phyloP scores from a whole-genome alignment of 345 rosid species.

The Melaleuca quinquenervia region DNA sequence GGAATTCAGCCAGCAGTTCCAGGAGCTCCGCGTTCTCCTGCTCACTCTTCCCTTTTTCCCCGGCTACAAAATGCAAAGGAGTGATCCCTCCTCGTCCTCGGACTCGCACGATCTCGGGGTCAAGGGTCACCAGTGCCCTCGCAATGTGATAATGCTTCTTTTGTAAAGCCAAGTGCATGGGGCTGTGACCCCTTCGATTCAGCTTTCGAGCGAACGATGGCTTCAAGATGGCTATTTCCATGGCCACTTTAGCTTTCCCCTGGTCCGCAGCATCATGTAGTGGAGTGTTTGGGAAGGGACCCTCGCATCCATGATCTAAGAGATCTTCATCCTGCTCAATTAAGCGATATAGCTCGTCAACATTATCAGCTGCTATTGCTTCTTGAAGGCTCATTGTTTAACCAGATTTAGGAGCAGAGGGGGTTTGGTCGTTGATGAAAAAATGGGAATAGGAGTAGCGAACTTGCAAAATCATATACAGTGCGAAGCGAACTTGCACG shows the following conservation, averaged over 20 bases:
- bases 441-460: not conserved
- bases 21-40: no score
- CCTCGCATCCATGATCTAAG: no score
- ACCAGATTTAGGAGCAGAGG: not conserved
- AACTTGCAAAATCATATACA: not conserved
- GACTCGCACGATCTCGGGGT: no score
- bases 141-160: no score
- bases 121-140: not conserved
- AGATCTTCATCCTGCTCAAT: not conserved
- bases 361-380: not conserved
- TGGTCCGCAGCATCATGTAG: not conserved
- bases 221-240: not conserved
- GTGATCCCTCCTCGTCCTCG: no score
- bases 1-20: not conserved
- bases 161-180: no score
- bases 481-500: no score
- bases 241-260: not conserved
- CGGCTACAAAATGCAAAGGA: no score
- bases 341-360: not conserved
- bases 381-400: not conserved
- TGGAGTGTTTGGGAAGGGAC: not conserved
- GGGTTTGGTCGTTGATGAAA: not conserved
- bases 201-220: not conserved
- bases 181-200: not conserved
- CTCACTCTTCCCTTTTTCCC: no score